These are phyloP conservation scores for Verticillium tricorpus DNA, from an alignment of 2,329 filamentous ascomycete species.

Conservation along the genomic window DNA sequence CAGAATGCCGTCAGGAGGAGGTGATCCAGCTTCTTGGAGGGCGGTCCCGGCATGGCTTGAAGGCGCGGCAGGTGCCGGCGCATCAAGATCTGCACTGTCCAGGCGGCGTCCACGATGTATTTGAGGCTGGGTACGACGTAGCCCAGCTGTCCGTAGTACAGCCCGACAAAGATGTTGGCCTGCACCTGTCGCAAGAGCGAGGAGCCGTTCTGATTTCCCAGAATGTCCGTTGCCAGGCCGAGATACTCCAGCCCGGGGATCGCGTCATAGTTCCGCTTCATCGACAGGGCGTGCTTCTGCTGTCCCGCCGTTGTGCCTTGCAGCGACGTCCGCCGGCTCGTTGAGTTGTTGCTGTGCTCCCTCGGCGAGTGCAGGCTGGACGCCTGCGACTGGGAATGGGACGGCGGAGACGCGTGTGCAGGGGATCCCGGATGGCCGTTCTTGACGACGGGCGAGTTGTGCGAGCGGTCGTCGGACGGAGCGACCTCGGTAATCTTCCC, in stretches of 20 bases:
- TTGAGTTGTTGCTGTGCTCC: conserved; percentile 39
- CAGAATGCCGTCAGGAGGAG: conserved; percentile 76
- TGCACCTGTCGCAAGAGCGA: conserved; percentile 82
- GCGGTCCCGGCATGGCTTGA: conserved; percentile 24
- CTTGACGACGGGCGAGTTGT: conserved; percentile 29
- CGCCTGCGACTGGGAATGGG: conserved; percentile 36
- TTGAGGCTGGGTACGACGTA: conserved; percentile 80
- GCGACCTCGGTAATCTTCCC: conserved; percentile 56
- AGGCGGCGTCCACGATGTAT: conserved; percentile 53
- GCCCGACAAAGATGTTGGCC: conserved; percentile 74
- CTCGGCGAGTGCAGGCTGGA: conserved; percentile 48
- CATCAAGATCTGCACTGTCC: conserved; percentile 65
- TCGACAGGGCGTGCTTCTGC: conserved; percentile 9
- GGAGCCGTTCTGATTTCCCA: conserved; percentile 75
- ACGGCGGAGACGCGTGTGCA: conserved; percentile 50
- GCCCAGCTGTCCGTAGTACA: conserved; percentile 86
- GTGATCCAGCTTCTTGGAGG: conserved; percentile 50
- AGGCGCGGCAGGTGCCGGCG: conserved; percentile 56
- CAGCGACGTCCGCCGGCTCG: conserved; percentile 48
- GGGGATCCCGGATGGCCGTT: conserved; percentile 51
- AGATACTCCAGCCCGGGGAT: conserved; percentile 91
- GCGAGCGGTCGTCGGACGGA: conserved; percentile 16
- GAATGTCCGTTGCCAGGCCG: conserved; percentile 77
- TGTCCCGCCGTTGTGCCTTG: conserved; percentile 29
- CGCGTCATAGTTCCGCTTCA: conserved; percentile 67